These are phyloP conservation scores for Tuber indicum DNA, from an alignment of 495 filamentous ascomycete species.

Conservation along the genomic window DNA sequence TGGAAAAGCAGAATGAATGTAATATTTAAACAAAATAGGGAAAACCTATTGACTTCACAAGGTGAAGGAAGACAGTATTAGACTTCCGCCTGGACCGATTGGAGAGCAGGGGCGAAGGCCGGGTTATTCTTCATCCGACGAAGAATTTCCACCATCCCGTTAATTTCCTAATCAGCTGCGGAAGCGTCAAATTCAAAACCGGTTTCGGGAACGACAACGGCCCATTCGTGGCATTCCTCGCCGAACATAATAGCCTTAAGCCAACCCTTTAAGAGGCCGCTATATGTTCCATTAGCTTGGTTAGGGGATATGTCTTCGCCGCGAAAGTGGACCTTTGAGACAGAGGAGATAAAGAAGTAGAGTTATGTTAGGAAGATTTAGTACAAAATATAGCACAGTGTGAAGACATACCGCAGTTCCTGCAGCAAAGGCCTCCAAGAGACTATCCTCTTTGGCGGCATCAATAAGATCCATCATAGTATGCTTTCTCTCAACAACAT, in stretches of 20 bases:
- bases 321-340: slow-evolving; percentile 66
- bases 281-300: slow-evolving; percentile 56
- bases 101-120: slow-evolving; percentile 30
- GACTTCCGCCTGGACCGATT: slow-evolving; percentile 26
- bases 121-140: slow-evolving; percentile 24
- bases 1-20: neutral
- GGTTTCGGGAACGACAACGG: slow-evolving; percentile 62
- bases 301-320: slow-evolving; percentile 60
- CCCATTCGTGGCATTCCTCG: slow-evolving; percentile 71
- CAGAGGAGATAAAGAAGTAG: slow-evolving; percentile 72
- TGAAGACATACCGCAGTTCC: slow-evolving; percentile 68
- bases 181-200: slow-evolving; percentile 24
- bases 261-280: slow-evolving; percentile 67
- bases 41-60: neutral
- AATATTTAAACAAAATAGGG: neutral
- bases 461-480: slow-evolving; percentile 71
- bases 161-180: slow-evolving; percentile 21
- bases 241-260: slow-evolving; percentile 82
- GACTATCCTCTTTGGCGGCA: slow-evolving; percentile 65
- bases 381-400: slow-evolving; percentile 1
- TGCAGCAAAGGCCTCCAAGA: slow-evolving; percentile 77
- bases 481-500: slow-evolving; percentile 72
- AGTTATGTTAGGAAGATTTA: slow-evolving; percentile 13
- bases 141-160: slow-evolving; percentile 31
- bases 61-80: neutral